Conservation (phyloP, 257 asterid species). For the Plantago major region DNA sequence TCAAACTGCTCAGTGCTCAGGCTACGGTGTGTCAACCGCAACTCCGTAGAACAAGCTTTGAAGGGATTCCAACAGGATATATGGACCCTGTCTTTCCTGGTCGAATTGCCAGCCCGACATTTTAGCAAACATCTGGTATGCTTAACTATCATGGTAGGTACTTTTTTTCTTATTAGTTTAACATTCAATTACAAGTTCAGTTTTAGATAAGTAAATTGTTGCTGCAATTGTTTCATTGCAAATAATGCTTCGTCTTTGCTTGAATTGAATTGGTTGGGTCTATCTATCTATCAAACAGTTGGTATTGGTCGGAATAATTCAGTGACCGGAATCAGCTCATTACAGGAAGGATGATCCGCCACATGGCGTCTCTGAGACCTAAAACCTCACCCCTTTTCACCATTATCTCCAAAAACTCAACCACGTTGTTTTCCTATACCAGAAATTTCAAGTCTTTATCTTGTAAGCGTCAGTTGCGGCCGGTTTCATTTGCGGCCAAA, state of each 20-base stretch:
- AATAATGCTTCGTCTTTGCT: background rate
- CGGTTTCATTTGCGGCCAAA: slow-evolving; percentile 18
- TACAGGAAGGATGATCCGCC: slow-evolving; percentile 24
- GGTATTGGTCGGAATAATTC: slow-evolving; percentile 5
- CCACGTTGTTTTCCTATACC: slow-evolving; percentile 19
- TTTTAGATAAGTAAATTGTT: too few relatives aligned
- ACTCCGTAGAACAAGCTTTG: too few relatives aligned
- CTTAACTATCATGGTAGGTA: too few relatives aligned
- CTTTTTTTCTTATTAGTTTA: too few relatives aligned
- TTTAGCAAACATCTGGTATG: too few relatives aligned
- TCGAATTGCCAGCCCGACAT: too few relatives aligned
- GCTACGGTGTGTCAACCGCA: too few relatives aligned
- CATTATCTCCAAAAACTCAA: slow-evolving; percentile 27
- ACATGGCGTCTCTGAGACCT: slow-evolving; percentile 30
- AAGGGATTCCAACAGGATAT: too few relatives aligned
- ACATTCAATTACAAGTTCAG: too few relatives aligned
- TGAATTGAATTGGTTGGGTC: background rate
- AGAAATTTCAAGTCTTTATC: slow-evolving; percentile 24
- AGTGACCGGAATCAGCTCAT: slow-evolving; percentile 1
- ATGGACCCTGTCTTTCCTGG: too few relatives aligned
- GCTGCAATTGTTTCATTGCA: too few relatives aligned
- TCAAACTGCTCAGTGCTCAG: too few relatives aligned
- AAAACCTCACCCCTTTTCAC: slow-evolving; percentile 34
- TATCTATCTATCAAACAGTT: background rate
- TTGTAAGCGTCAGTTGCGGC: slow-evolving; percentile 8